Evolutionary conservation across 768 basidiomycete genomes (phyloP).

Genomic region (Psilocybe azurescens): DNA sequence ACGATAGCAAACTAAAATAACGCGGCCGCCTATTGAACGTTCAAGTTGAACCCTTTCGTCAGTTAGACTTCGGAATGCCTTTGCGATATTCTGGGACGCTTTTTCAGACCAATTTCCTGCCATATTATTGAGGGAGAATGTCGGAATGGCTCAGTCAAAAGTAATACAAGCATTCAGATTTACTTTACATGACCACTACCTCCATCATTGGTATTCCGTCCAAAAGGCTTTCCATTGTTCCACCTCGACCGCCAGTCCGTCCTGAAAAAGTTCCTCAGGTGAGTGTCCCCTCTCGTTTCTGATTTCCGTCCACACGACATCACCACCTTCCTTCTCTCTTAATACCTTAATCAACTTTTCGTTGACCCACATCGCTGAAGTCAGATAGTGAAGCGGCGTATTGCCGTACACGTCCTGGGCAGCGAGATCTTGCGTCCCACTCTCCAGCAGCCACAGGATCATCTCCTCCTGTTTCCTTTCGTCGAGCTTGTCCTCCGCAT

Average conservation of each 20-base stretch:
- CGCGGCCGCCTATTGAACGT: too few relatives aligned
- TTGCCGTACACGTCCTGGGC: background rate
- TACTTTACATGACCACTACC: too few relatives aligned
- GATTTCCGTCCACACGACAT: background rate
- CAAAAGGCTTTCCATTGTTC: conserved; percentile 4
- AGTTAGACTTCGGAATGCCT: too few relatives aligned
- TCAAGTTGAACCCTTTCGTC: too few relatives aligned
- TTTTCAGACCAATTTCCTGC: too few relatives aligned
- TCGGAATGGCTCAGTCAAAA: too few relatives aligned
- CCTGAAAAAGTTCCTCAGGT: background rate
- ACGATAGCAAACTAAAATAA: too few relatives aligned
- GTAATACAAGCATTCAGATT: too few relatives aligned
- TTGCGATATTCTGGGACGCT: too few relatives aligned
- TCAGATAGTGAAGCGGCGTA: background rate
- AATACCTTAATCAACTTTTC: background rate
- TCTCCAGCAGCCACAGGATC: background rate
- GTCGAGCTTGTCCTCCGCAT: background rate
- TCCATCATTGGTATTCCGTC: background rate
- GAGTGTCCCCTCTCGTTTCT: background rate
- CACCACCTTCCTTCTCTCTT: background rate
- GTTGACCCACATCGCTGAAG: background rate
- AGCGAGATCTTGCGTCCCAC: background rate
- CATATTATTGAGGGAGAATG: too few relatives aligned
- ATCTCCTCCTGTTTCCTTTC: background rate
- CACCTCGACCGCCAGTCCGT: background rate